These are phyloP conservation scores for Colletotrichum sp. DNA, from an alignment of 2,329 filamentous ascomycete species.

Conservation along the genomic window DNA sequence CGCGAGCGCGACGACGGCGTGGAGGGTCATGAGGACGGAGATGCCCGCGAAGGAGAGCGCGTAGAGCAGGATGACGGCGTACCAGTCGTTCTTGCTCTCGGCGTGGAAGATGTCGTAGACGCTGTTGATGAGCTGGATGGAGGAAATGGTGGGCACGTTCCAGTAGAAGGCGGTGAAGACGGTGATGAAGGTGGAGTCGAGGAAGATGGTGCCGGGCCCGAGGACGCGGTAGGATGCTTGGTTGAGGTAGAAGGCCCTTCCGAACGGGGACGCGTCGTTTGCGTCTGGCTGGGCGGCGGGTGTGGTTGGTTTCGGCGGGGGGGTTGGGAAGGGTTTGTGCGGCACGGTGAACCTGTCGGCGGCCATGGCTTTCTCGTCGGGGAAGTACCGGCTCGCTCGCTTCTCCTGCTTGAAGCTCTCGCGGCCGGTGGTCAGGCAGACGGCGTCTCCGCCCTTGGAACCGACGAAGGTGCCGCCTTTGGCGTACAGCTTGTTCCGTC, in stretches of 20 bases:
- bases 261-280: conserved; percentile 48
- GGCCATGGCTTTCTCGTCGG: background rate
- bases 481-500: conserved; percentile 47
- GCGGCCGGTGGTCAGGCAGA: conserved; percentile 39
- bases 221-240: conserved; percentile 56
- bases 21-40: conserved; percentile 44
- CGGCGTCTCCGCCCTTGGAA: conserved; percentile 53
- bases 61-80: conserved; percentile 42
- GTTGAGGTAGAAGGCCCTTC: conserved; percentile 58
- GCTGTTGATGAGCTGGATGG: conserved; percentile 48
- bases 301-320: background rate
- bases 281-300: background rate
- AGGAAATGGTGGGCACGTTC: conserved; percentile 52
- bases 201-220: conserved; percentile 50
- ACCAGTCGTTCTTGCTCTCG: conserved; percentile 24
- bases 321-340: background rate
- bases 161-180: conserved; percentile 54
- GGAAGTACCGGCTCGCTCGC: conserved; percentile 14
- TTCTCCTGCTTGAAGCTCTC: conserved; percentile 12
- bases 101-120: conserved; percentile 29
- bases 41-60: conserved; percentile 43
- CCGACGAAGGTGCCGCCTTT: conserved; percentile 55
- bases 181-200: conserved; percentile 51
- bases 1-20: conserved; percentile 46
- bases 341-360: background rate